Base-by-base conservation (phyloP, 164 flowering plant genomes). In the Tetrastigma voinierianum region DNA sequence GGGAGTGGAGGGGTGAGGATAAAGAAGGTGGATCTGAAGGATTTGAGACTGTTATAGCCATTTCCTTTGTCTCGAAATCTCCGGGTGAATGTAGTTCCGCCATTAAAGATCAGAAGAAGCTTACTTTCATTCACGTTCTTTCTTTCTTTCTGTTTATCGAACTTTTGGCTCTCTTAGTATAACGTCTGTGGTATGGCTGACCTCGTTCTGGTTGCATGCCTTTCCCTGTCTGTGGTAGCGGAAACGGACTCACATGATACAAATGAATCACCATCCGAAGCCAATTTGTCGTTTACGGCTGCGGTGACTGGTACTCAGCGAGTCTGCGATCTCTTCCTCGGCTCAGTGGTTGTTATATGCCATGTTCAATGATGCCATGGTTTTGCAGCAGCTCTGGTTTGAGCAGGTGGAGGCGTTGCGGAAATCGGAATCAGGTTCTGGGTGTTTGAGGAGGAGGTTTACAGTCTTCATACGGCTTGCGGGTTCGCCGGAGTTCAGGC, bases 401-500 rank as follows among this genome's bases (percentile, higher is more conserved):
- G n/a, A n/a, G n/a, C 72, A 78, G 2, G 81, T 88, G 54, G 90
- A 70, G 12, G 16, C 72, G 2, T 88, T 92, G 51, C 81, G 84
- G 15, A 61, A 59, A 18, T 81, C 81, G 11, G 81, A n/a, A 82
- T 64, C 67, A 76, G 18, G 91, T 90, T 2, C 46, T 88, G 1
- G 90, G 77, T 0, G 82, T 90, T 14, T 87, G 80, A 32, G 86
- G 80, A 24, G 96, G n/a, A n/a, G 90, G 62, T 88, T 0, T 92
- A 92, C 79, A 14, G 52, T 0, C 86, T n/a, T n/a, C n/a, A n/a
- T n/a, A n/a, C n/a, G n/a, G n/a, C n/a, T 92, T 10, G 90, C 98
- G 23, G 85, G 95, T 0, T 81, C 88, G 6, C 96, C 93, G 0
- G n/a, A n/a, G 87, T 92, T 48, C 79, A 90, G 0, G 94, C 95